Percentiles rank a stretch among this genome's conserved stretches.
phyloP scores from a whole-genome alignment of 2,329 filamentous ascomycete species.

The Hymenoscyphus linearis region DNA sequence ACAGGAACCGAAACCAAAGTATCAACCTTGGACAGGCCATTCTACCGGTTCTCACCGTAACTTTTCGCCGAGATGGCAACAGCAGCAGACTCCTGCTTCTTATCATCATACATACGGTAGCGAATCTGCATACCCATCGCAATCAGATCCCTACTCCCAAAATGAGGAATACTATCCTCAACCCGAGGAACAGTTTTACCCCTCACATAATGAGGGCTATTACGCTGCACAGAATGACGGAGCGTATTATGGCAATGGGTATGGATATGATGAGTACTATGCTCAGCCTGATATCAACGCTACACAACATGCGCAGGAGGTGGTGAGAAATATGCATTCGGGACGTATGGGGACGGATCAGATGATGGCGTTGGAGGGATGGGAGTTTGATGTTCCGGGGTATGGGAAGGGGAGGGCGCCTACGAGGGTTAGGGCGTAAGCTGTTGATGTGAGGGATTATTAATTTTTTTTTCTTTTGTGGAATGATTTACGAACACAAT shows the following conservation, averaged over 20 bases:
- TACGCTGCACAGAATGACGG: background rate
- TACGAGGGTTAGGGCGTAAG: no score
- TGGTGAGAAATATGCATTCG: background rate
- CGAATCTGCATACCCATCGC: background rate
- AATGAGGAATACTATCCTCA: slow-evolving; percentile 16
- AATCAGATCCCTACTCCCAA: no score
- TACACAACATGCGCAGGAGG: background rate
- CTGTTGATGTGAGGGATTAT: no score
- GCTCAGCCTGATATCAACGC: background rate
- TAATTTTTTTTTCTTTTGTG: no score
- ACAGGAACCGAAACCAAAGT: background rate
- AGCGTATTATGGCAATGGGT: background rate
- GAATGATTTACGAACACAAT: no score
- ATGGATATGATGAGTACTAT: background rate
- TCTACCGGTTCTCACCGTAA: slow-evolving; percentile 12
- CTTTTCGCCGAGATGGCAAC: slow-evolving; percentile 3
- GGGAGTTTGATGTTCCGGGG: background rate
- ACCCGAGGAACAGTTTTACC: slow-evolving; percentile 5
- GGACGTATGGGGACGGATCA: background rate
- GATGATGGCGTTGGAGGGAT: background rate
- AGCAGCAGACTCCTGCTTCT: background rate
- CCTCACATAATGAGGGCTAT: background rate
- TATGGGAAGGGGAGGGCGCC: no score
- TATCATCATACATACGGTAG: slow-evolving; percentile 25
- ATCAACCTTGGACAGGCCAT: slow-evolving; percentile 4